phyloP scores from a whole-genome alignment of 2,329 filamentous ascomycete genomes.

The Talaromyces sp. region DNA sequence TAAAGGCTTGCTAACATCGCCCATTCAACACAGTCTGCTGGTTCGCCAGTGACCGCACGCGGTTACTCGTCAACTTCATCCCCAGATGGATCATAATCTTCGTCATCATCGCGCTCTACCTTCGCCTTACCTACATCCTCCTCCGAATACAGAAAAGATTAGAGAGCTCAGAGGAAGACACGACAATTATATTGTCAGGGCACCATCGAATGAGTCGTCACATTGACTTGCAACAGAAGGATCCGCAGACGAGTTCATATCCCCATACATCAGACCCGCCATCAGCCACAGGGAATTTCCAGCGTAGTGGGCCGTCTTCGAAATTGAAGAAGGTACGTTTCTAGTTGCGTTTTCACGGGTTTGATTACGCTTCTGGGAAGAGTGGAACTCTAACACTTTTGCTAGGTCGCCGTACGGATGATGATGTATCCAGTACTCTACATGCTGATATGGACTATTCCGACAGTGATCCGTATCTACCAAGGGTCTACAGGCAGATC shows the following conservation, averaged over 20 bases:
- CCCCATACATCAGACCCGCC: background rate
- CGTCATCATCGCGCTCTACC: constrained; percentile 5
- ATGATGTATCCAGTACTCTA: constrained; percentile 10
- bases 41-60: constrained; percentile 9
- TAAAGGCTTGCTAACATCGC: background rate
- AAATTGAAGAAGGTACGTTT: constrained; percentile 8
- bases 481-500: constrained; percentile 1
- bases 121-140: constrained; percentile 7
- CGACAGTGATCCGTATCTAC: constrained; percentile 8
- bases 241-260: background rate
- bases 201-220: background rate
- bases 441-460: constrained; percentile 7
- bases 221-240: background rate
- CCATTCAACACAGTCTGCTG: background rate
- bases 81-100: constrained; percentile 10
- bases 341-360: no score
- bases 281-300: background rate
- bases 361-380: no score
- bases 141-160: background rate
- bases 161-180: constrained; percentile 7
- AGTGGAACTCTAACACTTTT: no score
- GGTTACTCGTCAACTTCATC: constrained; percentile 9
- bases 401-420: constrained; percentile 6
- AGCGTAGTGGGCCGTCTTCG: background rate
- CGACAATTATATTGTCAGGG: constrained; percentile 1